These are phyloP conservation scores for Oehlia diaphana DNA, from an alignment of 192 early-diverging fungal species.

Conservation along the genomic window DNA sequence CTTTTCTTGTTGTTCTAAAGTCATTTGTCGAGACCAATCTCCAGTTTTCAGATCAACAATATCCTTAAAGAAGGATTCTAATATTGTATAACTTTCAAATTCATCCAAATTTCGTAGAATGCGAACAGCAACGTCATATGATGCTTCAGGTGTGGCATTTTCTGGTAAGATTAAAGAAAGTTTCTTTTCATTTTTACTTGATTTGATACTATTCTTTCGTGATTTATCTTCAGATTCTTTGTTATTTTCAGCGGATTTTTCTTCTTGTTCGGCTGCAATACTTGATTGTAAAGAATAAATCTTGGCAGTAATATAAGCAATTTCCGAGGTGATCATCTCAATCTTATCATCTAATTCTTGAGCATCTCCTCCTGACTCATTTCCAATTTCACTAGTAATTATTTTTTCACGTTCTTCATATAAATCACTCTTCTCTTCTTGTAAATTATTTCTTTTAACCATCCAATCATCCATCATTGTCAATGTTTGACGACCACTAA, in stretches of 20 bases:
- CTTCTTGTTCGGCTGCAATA: background rate
- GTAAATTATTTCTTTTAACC: conserved; percentile 48
- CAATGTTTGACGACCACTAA: conserved; percentile 46
- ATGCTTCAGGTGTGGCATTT: conserved; percentile 43
- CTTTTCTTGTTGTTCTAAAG: conserved; percentile 50
- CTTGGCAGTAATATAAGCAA: conserved; percentile 54
- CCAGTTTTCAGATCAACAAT: conserved; percentile 50
- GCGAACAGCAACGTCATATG: conserved; percentile 50
- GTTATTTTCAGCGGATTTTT: conserved; percentile 30
- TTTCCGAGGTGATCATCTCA: conserved; percentile 56
- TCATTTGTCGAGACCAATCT: conserved; percentile 47
- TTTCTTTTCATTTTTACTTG: conserved; percentile 35
- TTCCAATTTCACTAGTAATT: conserved; percentile 30
- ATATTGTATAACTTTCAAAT: conserved; percentile 48
- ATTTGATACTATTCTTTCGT: conserved; percentile 30
- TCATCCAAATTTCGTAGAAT: conserved; percentile 52
- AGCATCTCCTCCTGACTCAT: conserved; percentile 32
- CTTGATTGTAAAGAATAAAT: conserved; percentile 50
- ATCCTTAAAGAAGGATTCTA: conserved; percentile 59
- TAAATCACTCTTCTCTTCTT: conserved; percentile 50
- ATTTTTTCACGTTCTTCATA: conserved; percentile 49
- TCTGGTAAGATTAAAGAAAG: conserved; percentile 39
- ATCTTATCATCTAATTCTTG: conserved; percentile 53
- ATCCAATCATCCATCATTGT: conserved; percentile 56
- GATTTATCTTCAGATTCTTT: conserved; percentile 25